phyloP scores from a whole-genome alignment of 345 rosid genomes.

The Salix caprea region DNA sequence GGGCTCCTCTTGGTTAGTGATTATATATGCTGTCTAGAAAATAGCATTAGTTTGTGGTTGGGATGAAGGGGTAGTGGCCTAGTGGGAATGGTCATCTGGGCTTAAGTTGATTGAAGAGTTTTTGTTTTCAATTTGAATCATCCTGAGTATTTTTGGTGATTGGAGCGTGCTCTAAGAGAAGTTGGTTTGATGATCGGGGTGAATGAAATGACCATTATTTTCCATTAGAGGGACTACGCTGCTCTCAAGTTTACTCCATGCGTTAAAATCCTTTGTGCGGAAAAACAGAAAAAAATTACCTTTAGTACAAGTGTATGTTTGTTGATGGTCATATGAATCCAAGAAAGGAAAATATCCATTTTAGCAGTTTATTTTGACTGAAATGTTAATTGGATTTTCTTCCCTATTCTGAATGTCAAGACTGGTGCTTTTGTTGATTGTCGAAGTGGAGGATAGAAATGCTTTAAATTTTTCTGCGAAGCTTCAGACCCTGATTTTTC shows the following conservation, averaged over 20 bases:
- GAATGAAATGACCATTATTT: background rate
- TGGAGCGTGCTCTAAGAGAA: background rate
- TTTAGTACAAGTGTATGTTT: background rate
- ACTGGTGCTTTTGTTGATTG: background rate
- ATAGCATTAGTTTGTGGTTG: background rate
- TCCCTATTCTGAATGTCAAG: background rate
- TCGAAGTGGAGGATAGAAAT: background rate
- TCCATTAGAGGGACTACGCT: background rate
- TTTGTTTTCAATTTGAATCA: background rate
- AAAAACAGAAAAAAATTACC: background rate
- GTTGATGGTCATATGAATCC: background rate
- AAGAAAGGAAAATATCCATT: background rate
- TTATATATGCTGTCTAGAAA: background rate
- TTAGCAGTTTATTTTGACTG: background rate
- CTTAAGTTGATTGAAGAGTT: background rate
- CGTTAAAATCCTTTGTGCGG: background rate
- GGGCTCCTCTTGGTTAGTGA: background rate
- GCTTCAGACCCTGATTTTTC: background rate
- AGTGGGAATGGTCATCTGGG: background rate
- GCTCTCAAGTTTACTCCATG: background rate
- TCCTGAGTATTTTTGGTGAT: background rate
- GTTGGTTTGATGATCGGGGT: background rate
- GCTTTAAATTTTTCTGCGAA: background rate
- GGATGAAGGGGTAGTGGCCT: background rate
- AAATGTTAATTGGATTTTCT: background rate